Evolutionary conservation across 805 yeast genomes (phyloP), one percentile per base, ranked within the genome.

Genomic region (Yarrowia sp.): DNA sequence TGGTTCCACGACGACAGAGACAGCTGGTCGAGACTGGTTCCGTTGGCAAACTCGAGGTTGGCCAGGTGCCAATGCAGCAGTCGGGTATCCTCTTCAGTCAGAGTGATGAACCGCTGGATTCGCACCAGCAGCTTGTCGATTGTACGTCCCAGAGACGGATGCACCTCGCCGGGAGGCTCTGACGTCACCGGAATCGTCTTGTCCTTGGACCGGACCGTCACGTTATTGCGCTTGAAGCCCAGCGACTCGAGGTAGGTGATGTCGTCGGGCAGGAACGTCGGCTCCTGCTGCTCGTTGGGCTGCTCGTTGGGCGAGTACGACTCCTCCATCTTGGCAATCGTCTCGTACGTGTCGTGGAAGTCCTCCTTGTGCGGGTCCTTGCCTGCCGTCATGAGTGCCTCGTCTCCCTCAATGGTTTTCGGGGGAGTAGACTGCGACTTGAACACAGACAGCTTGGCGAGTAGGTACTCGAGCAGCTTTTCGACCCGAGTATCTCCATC

Each of bases 1-100:
- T 76, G 79, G 25, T 76, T 75, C 80, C 80, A 76, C 18, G 73
- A 67, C 7, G 72, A 67, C 18, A 76, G 66, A 58, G 78, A 72
- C 24, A 76, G 69, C 27, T 70, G 65, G 51, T 74, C 70, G 19
- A 75, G 64, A 13, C 67, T 62, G 18, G 75, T 71, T 13, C 78
- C 78, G 33, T 71, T 67, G 21, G 69, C 66, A 65, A 73, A 74
- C 67, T 76, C 80, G 32, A 76, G 68, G 62, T 76, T 76, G 12
- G 79, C 77, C 46, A 69, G 69, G 56, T 77, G 74, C 80, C 80
- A 76, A 42, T 72, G 72, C 38, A 76, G 64, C 2, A 77, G 67
- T 7, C 73, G 68, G 19, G 71, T 41, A 44, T 77, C 80, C 41
- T 72, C 67, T 6, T 69, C 72, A 7, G 69, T 68, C n/a, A 76